A percentile compares a stretch with the other conserved stretches of the same genome.
Conservation (phyloP, 306 rosid genomes). For the Malus fusca region DNA sequence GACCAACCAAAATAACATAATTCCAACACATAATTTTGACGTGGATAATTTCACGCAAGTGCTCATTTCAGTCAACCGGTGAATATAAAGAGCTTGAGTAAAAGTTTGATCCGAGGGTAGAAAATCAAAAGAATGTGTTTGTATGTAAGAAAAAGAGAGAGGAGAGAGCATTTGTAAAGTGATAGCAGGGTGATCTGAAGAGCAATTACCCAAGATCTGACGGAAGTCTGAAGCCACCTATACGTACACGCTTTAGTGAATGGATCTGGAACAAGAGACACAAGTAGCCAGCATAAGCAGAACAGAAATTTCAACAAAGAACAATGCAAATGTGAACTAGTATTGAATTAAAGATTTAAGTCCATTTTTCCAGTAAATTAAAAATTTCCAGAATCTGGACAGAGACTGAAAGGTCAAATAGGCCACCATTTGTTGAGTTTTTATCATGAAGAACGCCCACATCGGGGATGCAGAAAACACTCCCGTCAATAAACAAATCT, state of each 20-base stretch:
- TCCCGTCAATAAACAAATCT: conserved; percentile 3
- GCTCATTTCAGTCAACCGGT: no score
- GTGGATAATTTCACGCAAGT: not conserved
- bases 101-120: no score
- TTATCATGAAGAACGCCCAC: not conserved
- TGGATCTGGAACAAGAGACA: conserved; percentile 51
- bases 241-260: conserved; percentile 78
- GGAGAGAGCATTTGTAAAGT: not conserved
- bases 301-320: not conserved
- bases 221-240: conserved; percentile 82
- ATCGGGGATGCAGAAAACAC: not conserved
- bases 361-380: not conserved
- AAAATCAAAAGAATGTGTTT: no score
- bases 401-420: not conserved
- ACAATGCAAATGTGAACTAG: not conserved
- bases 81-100: no score
- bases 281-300: conserved; percentile 16
- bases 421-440: not conserved
- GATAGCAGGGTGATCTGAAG: conserved; percentile 2
- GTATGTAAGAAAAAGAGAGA: no score
- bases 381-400: not conserved
- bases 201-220: conserved; percentile 74
- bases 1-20: not conserved
- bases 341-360: not conserved
- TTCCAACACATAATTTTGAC: no score